phyloP scores from a whole-genome alignment of 768 basidiomycete species.

The Amanita subjunquillea region DNA sequence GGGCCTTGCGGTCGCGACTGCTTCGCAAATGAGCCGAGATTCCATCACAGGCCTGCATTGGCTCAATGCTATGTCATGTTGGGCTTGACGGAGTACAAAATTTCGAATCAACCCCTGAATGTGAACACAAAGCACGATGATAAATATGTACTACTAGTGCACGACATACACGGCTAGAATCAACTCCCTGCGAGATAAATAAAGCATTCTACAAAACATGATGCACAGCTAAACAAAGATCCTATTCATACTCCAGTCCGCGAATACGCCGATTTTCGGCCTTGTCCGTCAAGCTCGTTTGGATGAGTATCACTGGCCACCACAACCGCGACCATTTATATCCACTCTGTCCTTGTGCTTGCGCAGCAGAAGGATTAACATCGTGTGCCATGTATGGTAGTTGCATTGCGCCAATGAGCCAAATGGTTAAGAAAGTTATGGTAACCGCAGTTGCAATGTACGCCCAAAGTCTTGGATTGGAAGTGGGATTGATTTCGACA shows the following conservation, averaged over 20 bases:
- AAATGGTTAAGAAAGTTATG: conserved; percentile 39
- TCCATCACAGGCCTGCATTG: no score
- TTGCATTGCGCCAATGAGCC: conserved; percentile 47
- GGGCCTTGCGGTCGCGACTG: no score
- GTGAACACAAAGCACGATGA: neutral
- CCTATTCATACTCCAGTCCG: neutral
- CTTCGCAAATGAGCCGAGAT: no score
- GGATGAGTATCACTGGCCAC: conserved; percentile 4
- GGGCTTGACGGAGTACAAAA: neutral
- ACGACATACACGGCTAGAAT: neutral
- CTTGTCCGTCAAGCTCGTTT: neutral
- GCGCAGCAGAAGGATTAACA: neutral
- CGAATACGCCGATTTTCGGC: conserved; percentile 1
- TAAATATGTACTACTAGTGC: neutral
- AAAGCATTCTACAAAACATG: neutral
- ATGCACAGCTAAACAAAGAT: neutral
- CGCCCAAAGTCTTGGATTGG: conserved; percentile 25
- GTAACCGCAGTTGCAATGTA: conserved; percentile 34
- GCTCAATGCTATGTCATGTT: no score
- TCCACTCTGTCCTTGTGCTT: neutral
- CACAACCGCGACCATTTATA: conserved; percentile 3
- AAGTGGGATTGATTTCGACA: conserved; percentile 25
- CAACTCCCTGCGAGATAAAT: neutral
- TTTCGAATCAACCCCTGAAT: neutral
- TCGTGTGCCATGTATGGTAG: neutral